These are phyloP conservation scores for Umbelopsis ramanniana DNA, from an alignment of 192 early-diverging fungal genomes.

Conservation along the genomic window DNA sequence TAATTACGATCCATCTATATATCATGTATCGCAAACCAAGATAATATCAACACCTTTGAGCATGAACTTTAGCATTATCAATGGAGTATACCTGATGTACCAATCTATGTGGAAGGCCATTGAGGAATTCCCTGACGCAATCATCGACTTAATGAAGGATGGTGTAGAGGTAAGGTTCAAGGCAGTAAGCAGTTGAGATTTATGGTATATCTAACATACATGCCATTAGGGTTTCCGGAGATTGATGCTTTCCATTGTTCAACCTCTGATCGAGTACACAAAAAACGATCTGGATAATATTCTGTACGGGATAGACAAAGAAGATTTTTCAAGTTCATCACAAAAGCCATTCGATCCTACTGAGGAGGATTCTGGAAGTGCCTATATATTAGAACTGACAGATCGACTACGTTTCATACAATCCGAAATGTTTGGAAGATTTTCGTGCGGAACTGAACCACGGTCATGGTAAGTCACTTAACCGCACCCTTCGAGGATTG, in stretches of 20 bases:
- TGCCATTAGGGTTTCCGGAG: conserved; percentile 48
- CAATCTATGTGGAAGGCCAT: conserved; percentile 64
- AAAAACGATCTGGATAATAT: conserved; percentile 57
- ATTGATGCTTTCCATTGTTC: conserved; percentile 57
- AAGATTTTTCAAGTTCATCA: conserved; percentile 59
- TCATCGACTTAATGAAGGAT: conserved; percentile 55
- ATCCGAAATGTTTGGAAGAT: conserved; percentile 52
- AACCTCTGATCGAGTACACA: conserved; percentile 55
- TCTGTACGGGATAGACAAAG: conserved; percentile 67
- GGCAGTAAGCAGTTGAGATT: neutral
- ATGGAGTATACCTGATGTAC: conserved; percentile 60
- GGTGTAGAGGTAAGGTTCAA: conserved; percentile 48
- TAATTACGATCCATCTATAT: conserved; percentile 41
- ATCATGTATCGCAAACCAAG: conserved; percentile 23
- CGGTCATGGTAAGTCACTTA: conserved; percentile 54
- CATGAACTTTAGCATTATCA: conserved; percentile 64
- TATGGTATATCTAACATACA: conserved; percentile 9
- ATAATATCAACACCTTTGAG: conserved; percentile 46
- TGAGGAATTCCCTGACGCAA: conserved; percentile 58
- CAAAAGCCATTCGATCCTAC: conserved; percentile 23
- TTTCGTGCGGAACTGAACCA: conserved; percentile 66
- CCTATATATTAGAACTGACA: conserved; percentile 65
- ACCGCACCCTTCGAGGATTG: neutral
- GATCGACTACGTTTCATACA: conserved; percentile 62
- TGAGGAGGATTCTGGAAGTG: conserved; percentile 52